Conservation (phyloP, 768 basidiomycete genomes). For the Mycena galericulata region DNA sequence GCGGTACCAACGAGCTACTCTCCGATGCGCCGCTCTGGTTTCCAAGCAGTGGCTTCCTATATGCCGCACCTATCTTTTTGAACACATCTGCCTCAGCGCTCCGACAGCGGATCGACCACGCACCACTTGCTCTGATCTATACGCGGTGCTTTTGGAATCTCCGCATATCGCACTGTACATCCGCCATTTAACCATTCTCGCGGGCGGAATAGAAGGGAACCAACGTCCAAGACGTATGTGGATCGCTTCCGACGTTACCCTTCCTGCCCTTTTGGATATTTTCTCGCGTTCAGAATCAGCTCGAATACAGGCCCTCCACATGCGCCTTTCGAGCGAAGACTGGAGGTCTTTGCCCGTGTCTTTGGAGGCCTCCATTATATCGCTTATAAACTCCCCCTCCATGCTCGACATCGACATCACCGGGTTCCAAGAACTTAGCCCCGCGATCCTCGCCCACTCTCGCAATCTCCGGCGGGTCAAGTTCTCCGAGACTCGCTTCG, state of each 20-base stretch:
- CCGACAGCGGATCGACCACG: neutral
- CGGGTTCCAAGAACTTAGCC: constrained; percentile 6
- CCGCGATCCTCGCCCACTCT: neutral
- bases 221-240: neutral
- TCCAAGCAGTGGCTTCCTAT: constrained; percentile 15
- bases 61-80: constrained; percentile 4
- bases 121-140: neutral
- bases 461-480: constrained; percentile 10
- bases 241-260: constrained; percentile 10
- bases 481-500: constrained; percentile 9
- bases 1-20: neutral
- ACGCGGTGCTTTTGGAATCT: neutral
- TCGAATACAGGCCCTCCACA: constrained; percentile 6
- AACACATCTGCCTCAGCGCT: constrained; percentile 7
- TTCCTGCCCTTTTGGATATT: constrained; percentile 7
- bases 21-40: neutral
- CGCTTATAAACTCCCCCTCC: constrained; percentile 9
- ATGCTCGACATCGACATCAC: constrained; percentile 23
- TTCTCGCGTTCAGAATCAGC: neutral
- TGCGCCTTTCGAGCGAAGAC: constrained; percentile 14
- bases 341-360: neutral
- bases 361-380: neutral
- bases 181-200: constrained; percentile 16
- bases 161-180: constrained; percentile 14
- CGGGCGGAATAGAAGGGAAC: neutral